Conservation (phyloP, 129 eudicot genomes). For the carrot (Daucus carota) region DNA sequence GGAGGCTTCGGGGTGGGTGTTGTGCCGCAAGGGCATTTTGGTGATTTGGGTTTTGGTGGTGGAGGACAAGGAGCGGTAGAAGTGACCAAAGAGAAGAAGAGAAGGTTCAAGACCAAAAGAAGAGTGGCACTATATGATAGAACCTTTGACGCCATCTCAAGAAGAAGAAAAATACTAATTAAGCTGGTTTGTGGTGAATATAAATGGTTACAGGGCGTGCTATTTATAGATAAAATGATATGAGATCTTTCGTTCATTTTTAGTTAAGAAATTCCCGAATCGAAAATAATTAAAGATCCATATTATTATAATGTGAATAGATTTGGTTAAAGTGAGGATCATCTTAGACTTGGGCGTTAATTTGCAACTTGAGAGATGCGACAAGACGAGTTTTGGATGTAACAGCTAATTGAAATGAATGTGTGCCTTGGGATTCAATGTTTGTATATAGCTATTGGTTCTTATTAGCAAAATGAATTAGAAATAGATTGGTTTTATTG, state of each 20-base stretch:
- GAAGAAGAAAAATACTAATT: not conserved
- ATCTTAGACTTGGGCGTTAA: not conserved
- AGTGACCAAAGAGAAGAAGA: constrained; percentile 7
- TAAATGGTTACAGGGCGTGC: not conserved
- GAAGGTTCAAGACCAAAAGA: constrained; percentile 2
- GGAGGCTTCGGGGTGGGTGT: not conserved
- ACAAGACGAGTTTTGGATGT: not conserved
- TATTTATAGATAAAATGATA: not conserved
- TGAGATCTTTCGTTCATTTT: not conserved
- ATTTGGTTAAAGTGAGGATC: not conserved
- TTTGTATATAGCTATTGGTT: not conserved
- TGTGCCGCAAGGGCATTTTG: not conserved
- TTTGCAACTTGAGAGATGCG: not conserved
- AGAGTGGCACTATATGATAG: not conserved
- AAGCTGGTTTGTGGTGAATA: not conserved
- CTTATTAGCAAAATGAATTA: not conserved
- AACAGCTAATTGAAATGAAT: not conserved
- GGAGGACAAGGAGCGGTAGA: not conserved
- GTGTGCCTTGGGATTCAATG: not conserved
- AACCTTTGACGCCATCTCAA: constrained; percentile 6
- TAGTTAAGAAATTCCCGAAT: not conserved
- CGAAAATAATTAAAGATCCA: not conserved
- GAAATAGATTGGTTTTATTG: not conserved
- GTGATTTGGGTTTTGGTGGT: not conserved
- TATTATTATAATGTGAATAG: not conserved